Evolutionary conservation across 2,329 filamentous ascomycete species (phyloP), one percentile per base, ranked within the genome.

Genomic region (Botryotinia convoluta): DNA sequence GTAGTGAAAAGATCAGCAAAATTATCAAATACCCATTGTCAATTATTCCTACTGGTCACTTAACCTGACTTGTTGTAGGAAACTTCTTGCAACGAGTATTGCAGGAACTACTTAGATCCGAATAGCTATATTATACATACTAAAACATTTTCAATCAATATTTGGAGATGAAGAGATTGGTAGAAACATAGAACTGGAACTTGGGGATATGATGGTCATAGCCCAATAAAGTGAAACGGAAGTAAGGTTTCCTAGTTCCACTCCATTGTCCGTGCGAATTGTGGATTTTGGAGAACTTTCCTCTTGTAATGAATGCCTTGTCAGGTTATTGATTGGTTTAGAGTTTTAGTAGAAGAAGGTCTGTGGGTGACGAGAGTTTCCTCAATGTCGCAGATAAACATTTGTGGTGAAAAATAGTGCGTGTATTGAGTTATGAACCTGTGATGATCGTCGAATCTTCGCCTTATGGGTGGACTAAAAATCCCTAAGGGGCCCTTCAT

Each of bases 141-240:
- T 62, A 42, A 62, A 42, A 39, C 35, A 42, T 37, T 18, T n/a
- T 42, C 35, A 62, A 39, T 42, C 60, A n/a, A 39, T 62, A 39
- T 62, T 62, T 62, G 22, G 22, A n/a, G 35, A 42, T 62, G 35
- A 42, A 62, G 35, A 39, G 22, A 62, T 16, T 39, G 22, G 59
- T 57, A 57, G n/a, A 57, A 57, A 54, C 48, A 54, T n/a, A n/a
- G 48, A 57, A 57, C 51, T 42, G 37, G 44, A 48, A 44, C 44
- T 65, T 65, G 29, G 63, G 39, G 32, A 67, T 51, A 16, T 63
- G 61, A 67, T 67, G 63, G 63, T 67, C 63, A 67, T 45, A 67
- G 63, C 44, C 63, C 63, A 67, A 67, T 67, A 51, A 45, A 51
- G 29, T 51, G 63, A 67, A 67, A 67, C 63, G 32, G 44, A 37